A percentile compares a stretch with the other conserved stretches of the same genome.
These are phyloP conservation scores for Dillenia suffruticosa DNA, from an alignment of 164 flowering plant species.

Conservation along the genomic window DNA sequence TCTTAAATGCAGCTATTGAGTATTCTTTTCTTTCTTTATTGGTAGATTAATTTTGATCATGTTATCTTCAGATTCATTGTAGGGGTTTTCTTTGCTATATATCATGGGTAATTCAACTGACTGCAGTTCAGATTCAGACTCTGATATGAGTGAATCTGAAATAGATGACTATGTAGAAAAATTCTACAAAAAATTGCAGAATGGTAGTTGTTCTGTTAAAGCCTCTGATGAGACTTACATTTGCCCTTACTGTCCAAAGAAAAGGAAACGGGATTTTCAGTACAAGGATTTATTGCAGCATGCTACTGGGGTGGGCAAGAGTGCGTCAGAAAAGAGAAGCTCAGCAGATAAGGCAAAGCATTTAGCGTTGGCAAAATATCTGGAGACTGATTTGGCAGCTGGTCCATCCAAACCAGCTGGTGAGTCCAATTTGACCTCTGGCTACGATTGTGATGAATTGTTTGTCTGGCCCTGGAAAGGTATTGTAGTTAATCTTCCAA, in stretches of 20 bases:
- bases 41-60: no score
- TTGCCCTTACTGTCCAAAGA: conserved; percentile 81
- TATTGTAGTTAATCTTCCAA: conserved; percentile 64
- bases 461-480: conserved; percentile 86
- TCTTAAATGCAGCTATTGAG: no score
- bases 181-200: conserved; percentile 50
- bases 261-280: conserved; percentile 45
- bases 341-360: conserved; percentile 70
- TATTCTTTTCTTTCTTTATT: no score
- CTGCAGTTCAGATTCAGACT: conserved; percentile 49
- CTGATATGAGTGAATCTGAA: conserved; percentile 78
- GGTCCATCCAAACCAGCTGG: conserved; percentile 25
- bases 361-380: conserved; percentile 55
- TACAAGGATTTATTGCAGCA: conserved; percentile 81
- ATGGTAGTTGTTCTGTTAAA: conserved; percentile 42
- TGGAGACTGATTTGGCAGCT: conserved; percentile 46
- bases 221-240: conserved; percentile 34
- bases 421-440: conserved; percentile 26
- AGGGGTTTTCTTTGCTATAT: no score
- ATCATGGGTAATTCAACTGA: conserved; percentile 16
- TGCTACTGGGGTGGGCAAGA: conserved; percentile 66
- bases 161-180: conserved; percentile 47
- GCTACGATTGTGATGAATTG: conserved; percentile 42
- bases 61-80: no score
- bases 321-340: conserved; percentile 53